These are phyloP conservation scores for Neolentinus lepideus DNA, from an alignment of 1,284 basidiomycete species.

Conservation along the genomic window DNA sequence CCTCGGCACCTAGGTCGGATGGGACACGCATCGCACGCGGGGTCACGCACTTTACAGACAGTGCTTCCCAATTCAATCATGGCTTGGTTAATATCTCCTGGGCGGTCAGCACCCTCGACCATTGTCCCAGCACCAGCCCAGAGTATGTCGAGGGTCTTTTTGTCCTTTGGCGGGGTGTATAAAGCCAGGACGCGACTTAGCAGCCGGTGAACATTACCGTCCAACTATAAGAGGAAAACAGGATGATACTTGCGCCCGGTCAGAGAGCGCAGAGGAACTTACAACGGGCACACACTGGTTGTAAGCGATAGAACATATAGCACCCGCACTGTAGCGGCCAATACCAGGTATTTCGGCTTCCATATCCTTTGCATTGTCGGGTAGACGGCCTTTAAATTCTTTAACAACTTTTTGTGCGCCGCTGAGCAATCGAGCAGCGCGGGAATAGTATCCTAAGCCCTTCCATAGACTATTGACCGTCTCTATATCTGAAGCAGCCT, in stretches of 20 bases:
- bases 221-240: conserved; percentile 45
- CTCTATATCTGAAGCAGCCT: conserved; percentile 73
- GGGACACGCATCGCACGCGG: conserved; percentile 70
- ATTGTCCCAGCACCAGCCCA: conserved; percentile 74
- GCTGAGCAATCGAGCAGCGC: conserved; percentile 72
- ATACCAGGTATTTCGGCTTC: conserved; percentile 86
- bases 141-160: conserved; percentile 71
- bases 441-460: conserved; percentile 88
- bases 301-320: conserved; percentile 88
- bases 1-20: conserved; percentile 63
- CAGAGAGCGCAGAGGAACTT: conserved; percentile 21
- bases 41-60: conserved; percentile 80
- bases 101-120: conserved; percentile 45
- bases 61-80: conserved; percentile 87
- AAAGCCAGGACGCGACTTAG: conserved; percentile 78
- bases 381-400: conserved; percentile 66
- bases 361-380: conserved; percentile 74
- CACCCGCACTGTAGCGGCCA: conserved; percentile 87
- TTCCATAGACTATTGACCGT: conserved; percentile 87
- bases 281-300: conserved; percentile 80
- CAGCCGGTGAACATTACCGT: conserved; percentile 87
- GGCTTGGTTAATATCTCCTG: conserved; percentile 87
- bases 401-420: conserved; percentile 75
- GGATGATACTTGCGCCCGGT: not conserved
- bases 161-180: conserved; percentile 75